phyloP scores from a whole-genome alignment of 306 rosid genomes.

The Bauhinia variegata region DNA sequence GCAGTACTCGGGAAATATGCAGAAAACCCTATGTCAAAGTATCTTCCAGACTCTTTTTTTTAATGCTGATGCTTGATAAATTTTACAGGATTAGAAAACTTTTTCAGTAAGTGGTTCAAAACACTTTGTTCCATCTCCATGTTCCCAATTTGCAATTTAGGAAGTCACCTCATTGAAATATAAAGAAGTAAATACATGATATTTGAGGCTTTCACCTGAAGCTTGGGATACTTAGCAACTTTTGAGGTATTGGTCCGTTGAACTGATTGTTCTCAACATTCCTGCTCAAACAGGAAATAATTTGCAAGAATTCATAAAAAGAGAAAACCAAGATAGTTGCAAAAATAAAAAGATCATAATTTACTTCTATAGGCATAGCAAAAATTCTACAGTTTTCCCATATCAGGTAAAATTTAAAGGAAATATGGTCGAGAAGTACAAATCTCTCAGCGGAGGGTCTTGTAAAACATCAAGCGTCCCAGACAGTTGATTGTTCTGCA shows the following conservation, averaged over 20 bases:
- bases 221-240: conserved; percentile 69
- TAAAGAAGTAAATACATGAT: conserved; percentile 16
- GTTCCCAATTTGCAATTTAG: conserved; percentile 27
- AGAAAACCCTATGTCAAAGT: not conserved
- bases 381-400: conserved; percentile 8
- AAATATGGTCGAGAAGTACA: conserved; percentile 62
- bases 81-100: conserved; percentile 1
- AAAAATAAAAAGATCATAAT: conserved; percentile 25
- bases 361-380: conserved; percentile 15
- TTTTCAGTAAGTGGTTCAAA: conserved; percentile 6
- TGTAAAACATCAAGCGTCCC: conserved; percentile 78
- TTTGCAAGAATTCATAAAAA: not conserved
- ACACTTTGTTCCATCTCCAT: conserved; percentile 25
- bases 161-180: conserved; percentile 34
- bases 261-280: conserved; percentile 82
- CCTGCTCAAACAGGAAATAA: conserved; percentile 59
- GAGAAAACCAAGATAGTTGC: conserved; percentile 7
- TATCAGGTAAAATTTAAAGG: conserved; percentile 27
- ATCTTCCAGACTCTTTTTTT: conserved; percentile 9
- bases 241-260: conserved; percentile 80
- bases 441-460: conserved; percentile 74
- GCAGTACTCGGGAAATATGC: conserved; percentile 11
- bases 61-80: conserved; percentile 8
- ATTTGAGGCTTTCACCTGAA: conserved; percentile 55
- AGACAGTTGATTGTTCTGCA: conserved; percentile 79